A percentile compares a stretch with the other conserved stretches of the same genome.
phyloP scores from a whole-genome alignment of 2,329 filamentous ascomycete genomes.

The Trichoderma atrobrunneum region DNA sequence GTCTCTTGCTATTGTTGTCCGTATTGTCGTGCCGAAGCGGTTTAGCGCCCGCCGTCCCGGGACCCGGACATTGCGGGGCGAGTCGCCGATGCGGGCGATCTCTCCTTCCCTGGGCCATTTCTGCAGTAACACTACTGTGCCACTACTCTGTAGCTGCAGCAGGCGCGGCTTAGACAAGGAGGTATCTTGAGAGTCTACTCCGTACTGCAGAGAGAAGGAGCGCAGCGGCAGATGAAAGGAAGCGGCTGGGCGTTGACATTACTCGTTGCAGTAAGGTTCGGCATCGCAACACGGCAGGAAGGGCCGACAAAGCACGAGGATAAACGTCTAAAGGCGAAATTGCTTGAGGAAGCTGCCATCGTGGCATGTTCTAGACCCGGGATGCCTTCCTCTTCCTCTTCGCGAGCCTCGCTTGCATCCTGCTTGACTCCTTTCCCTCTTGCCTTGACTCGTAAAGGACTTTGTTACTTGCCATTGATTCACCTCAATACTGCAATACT shows the following conservation, averaged over 20 bases:
- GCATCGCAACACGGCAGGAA: not conserved
- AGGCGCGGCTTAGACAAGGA: not conserved
- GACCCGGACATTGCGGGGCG: conserved; percentile 20
- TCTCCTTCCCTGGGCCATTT: not conserved
- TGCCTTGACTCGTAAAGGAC: not conserved
- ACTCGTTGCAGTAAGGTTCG: not conserved
- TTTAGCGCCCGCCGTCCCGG: conserved; percentile 30
- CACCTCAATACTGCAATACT: not conserved
- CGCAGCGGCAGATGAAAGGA: not conserved
- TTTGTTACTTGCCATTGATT: not conserved
- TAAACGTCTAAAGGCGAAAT: not conserved
- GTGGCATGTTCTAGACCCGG: not conserved
- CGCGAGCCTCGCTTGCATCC: not conserved
- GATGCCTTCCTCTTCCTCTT: not conserved
- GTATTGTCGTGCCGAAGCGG: conserved; percentile 29
- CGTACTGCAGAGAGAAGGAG: not conserved
- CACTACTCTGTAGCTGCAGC: not conserved
- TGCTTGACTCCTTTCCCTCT: not conserved
- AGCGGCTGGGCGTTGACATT: not conserved
- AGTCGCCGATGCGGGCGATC: conserved; percentile 13
- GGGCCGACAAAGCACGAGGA: not conserved
- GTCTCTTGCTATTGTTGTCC: conserved; percentile 36
- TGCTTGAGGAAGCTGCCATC: not conserved
- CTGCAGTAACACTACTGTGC: not conserved
- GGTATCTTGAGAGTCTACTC: not conserved